These are phyloP conservation scores for Paratinospora sagittata DNA, from an alignment of 164 flowering plant genomes.

Conservation along the genomic window DNA sequence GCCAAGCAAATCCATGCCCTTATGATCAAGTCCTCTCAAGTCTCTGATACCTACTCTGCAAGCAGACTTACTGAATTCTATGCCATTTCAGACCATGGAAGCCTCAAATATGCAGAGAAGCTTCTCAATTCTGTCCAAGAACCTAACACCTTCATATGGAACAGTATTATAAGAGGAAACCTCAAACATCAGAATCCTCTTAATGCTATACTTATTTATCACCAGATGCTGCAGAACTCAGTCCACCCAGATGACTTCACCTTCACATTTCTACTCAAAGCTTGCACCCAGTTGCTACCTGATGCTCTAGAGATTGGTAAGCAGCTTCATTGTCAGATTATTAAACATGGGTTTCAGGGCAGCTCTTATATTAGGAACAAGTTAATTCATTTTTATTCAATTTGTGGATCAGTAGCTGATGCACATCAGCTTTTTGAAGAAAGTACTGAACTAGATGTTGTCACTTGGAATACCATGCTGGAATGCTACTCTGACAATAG, in stretches of 20 bases:
- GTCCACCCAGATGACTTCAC: slow-evolving; percentile 9
- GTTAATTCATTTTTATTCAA: slow-evolving; percentile 5
- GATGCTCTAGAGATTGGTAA: not conserved
- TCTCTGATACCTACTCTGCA: slow-evolving; percentile 9
- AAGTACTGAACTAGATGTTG: not conserved
- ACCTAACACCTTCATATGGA: slow-evolving; percentile 11
- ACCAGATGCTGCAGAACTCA: not conserved
- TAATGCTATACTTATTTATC: not conserved
- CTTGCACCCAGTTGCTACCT: not conserved
- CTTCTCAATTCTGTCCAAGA: slow-evolving; percentile 4
- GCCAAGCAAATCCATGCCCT: slow-evolving; percentile 7
- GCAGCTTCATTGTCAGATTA: slow-evolving; percentile 6
- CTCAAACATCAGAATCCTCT: not conserved
- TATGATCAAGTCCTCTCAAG: slow-evolving; percentile 6
- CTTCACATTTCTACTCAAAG: slow-evolving; percentile 11
- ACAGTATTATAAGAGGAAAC: slow-evolving; percentile 4
- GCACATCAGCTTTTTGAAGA: slow-evolving; percentile 4
- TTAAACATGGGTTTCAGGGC: not conserved
- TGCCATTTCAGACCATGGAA: slow-evolving; percentile 8
- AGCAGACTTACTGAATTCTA: slow-evolving; percentile 10
- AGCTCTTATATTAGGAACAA: not conserved
- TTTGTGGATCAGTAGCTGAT: not conserved
- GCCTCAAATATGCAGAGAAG: slow-evolving; percentile 2
- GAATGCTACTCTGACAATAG: slow-evolving; percentile 3
- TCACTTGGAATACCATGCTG: slow-evolving; percentile 5